Evolutionary conservation across 257 asterid genomes (phyloP).

Genomic region (Echium plantagineum): DNA sequence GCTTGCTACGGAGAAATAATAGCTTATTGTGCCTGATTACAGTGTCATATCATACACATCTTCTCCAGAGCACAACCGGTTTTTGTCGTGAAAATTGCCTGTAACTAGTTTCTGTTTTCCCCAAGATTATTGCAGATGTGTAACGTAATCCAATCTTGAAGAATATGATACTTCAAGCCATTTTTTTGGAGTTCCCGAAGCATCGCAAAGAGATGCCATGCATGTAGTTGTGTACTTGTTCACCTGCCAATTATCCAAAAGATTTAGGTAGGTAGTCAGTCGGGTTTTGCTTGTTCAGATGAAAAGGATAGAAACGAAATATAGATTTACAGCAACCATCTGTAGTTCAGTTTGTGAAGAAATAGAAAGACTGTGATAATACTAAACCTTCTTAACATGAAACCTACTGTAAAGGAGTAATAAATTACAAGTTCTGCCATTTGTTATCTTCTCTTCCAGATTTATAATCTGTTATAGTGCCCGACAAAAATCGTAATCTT

Average conservation of each 20-base stretch:
- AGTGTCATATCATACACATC: too few relatives aligned
- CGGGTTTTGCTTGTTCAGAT: neutral
- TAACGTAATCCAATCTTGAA: slow-evolving; percentile 6
- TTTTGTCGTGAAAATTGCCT: neutral
- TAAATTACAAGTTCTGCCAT: too few relatives aligned
- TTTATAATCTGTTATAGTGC: too few relatives aligned
- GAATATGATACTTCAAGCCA: too few relatives aligned
- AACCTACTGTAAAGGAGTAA: too few relatives aligned
- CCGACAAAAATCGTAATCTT: too few relatives aligned
- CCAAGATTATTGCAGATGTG: neutral
- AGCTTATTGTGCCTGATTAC: too few relatives aligned
- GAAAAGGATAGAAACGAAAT: neutral
- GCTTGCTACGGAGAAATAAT: neutral
- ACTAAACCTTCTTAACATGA: too few relatives aligned
- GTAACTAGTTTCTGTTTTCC: neutral
- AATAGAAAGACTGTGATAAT: neutral
- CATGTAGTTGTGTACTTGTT: neutral
- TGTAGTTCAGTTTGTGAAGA: neutral
- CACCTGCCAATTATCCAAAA: neutral
- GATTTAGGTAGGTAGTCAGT: neutral
- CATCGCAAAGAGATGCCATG: neutral
- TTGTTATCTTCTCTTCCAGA: too few relatives aligned
- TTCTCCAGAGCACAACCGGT: neutral
- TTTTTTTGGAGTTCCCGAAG: neutral
- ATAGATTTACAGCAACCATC: neutral